Evolutionary conservation across 2,329 filamentous ascomycete genomes (phyloP).

Genomic region (Teratosphaeria viscida): DNA sequence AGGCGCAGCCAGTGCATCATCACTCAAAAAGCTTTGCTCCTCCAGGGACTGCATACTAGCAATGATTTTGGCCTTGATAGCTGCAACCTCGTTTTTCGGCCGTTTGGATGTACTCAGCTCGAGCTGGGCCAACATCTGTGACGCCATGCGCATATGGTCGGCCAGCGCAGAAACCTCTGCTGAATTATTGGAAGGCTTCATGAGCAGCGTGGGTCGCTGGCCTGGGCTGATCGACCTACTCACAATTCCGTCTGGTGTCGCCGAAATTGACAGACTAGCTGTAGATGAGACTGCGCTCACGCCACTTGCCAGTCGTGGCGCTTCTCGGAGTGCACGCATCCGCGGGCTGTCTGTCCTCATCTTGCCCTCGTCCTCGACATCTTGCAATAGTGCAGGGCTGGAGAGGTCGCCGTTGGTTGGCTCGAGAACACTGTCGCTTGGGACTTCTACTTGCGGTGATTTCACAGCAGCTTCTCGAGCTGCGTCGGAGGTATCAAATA

Average conservation of each 20-base stretch:
- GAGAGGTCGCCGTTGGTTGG: constrained; percentile 69
- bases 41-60: constrained; percentile 82
- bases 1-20: constrained; percentile 55
- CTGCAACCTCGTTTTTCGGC: constrained; percentile 68
- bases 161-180: constrained; percentile 73
- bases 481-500: constrained; percentile 50
- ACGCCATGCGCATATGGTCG: constrained; percentile 78
- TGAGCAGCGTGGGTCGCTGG: constrained; percentile 50
- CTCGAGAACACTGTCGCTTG: constrained; percentile 68
- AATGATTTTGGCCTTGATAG: constrained; percentile 77
- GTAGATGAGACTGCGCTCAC: constrained; percentile 50
- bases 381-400: constrained; percentile 58
- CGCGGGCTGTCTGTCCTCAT: constrained; percentile 17
- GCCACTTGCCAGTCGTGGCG: constrained; percentile 51
- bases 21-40: constrained; percentile 71
- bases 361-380: constrained; percentile 41
- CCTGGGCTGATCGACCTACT: constrained; percentile 60
- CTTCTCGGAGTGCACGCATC: constrained; percentile 15
- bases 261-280: constrained; percentile 53
- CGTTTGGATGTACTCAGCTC: constrained; percentile 72
- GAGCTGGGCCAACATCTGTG: constrained; percentile 76
- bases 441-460: constrained; percentile 33
- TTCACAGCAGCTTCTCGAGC: constrained; percentile 37
- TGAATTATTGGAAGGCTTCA: constrained; percentile 51
- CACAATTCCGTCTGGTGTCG: constrained; percentile 57